Evolutionary conservation across 2,329 filamentous ascomycete species (phyloP), one percentile per base, ranked within the genome.

Genomic region (Chaetomiaceae sp.): DNA sequence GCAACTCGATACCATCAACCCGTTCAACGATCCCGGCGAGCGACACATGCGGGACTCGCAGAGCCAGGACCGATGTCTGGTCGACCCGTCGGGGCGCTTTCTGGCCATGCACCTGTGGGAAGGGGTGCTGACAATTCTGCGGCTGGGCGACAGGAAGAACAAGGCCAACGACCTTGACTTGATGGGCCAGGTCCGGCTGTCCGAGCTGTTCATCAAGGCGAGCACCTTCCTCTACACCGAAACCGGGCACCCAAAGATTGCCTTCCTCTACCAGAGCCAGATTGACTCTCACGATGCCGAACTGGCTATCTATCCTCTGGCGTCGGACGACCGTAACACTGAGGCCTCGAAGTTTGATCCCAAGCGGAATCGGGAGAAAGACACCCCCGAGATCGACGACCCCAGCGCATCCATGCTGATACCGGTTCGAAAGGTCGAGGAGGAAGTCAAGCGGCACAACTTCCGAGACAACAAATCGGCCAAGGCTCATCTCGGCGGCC

Each of bases 51-150:
- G 88, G 42, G 86, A 94, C 60, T 84, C 85, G 7, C 86, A 91
- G 63, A 90, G 86, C 49, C 84, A 86, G 56, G 87, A 94, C 65
- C 77, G 86, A 58, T 91, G 87, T 57, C 72, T 90, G 51, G 82
- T 95, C 5, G 91, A 97, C 62, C 89, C 89, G 0, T 84, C 83
- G 0, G 83, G 85, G 27, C 69, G 68, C 32, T 79, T 72, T 56
- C 68, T 80, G 67, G 74, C 70, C 8, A 71, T 80, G 63, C 72
- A 80, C 49, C 66, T 81, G 1, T 81, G 77, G 77, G 77, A 80
- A 50, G 78, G 78, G 11, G 73, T 81, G 19, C 57, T 81, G 47
- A 76, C 74, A 44, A 70, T 80, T 34, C 68, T 77, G 54, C 71
- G 75, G 9, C 64, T 81, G 49, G 69, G 68, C 3, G 65, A 60